phyloP scores from a whole-genome alignment of 208 protist genomes.

The Naegleria gruberi region DNA sequence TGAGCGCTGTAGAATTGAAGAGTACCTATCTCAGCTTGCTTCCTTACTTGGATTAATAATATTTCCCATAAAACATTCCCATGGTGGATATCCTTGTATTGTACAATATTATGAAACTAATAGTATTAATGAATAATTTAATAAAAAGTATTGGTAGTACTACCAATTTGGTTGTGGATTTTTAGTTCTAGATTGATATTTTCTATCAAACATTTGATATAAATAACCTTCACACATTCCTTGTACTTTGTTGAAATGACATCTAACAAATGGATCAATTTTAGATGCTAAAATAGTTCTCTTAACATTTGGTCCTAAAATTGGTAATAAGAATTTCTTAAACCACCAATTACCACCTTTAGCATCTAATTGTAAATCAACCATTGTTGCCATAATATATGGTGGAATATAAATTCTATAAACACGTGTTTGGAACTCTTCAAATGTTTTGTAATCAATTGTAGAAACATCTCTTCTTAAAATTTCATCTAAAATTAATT shows the following conservation, averaged over 20 bases:
- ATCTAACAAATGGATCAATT: background rate
- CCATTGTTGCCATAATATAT: background rate
- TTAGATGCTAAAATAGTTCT: background rate
- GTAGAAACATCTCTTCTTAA: background rate
- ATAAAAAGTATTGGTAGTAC: no score
- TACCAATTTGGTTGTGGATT: background rate
- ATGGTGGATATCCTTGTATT: no score
- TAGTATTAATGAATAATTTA: no score
- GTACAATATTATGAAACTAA: no score
- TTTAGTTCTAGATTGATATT: background rate
- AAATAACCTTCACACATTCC: background rate
- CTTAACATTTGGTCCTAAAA: background rate
- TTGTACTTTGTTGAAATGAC: background rate
- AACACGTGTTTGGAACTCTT: background rate
- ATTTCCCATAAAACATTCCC: no score
- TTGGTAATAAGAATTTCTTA: background rate
- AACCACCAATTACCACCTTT: background rate
- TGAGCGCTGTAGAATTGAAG: no score
- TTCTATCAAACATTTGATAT: background rate
- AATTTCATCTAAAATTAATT: background rate
- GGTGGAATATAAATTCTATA: background rate
- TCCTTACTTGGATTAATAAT: no score
- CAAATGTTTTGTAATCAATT: background rate
- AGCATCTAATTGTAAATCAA: background rate
- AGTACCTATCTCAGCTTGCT: no score